A percentile compares a stretch with the other conserved stretches of the same genome.
phyloP scores from a whole-genome alignment of 306 rosid species.

The Crotalaria pallida region DNA sequence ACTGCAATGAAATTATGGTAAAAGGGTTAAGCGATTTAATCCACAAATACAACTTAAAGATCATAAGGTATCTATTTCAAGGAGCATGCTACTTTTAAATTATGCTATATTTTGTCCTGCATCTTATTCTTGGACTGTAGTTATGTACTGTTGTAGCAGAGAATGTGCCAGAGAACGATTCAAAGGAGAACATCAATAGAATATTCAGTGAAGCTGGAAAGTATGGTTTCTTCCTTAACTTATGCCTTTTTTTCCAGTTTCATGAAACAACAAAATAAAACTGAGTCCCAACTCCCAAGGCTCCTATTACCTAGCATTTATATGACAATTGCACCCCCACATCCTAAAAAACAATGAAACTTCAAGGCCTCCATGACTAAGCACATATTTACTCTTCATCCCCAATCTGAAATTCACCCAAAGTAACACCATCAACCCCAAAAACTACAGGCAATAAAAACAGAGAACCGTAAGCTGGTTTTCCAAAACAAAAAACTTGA shows the following conservation, averaged over 20 bases:
- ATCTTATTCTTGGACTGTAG: constrained; percentile 57
- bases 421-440: too few relatives aligned
- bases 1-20: constrained; percentile 42
- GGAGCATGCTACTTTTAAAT: constrained; percentile 2
- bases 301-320: too few relatives aligned
- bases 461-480: too few relatives aligned
- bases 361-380: too few relatives aligned
- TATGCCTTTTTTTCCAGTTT: constrained; percentile 7
- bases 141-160: constrained; percentile 89
- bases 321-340: too few relatives aligned
- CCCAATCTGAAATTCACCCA: too few relatives aligned
- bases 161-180: constrained; percentile 84
- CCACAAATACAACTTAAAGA: constrained; percentile 49
- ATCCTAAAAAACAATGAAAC: too few relatives aligned
- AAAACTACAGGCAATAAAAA: too few relatives aligned
- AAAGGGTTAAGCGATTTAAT: constrained; percentile 77
- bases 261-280: too few relatives aligned
- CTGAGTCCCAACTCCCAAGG: too few relatives aligned
- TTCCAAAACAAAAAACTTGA: too few relatives aligned
- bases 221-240: constrained; percentile 34
- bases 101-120: constrained; percentile 4
- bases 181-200: constrained; percentile 61
- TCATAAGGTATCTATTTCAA: constrained; percentile 55
- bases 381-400: too few relatives aligned
- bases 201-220: constrained; percentile 85